phyloP scores from a whole-genome alignment of 176 grass and related monocot genomes.

The Musa acuminata region DNA sequence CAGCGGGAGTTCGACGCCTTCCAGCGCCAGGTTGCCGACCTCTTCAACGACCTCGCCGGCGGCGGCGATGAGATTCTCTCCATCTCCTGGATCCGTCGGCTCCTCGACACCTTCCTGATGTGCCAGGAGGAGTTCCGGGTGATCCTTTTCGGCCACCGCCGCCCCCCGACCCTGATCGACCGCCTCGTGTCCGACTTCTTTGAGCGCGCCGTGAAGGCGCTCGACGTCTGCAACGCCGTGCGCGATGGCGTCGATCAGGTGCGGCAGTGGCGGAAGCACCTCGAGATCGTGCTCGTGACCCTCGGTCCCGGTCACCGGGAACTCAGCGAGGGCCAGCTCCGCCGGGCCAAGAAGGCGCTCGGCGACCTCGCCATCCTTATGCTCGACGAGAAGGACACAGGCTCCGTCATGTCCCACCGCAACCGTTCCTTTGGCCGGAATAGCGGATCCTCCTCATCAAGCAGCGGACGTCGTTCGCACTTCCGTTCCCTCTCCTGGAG shows the following conservation, averaged over 20 bases:
- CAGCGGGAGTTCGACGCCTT: constrained; percentile 63
- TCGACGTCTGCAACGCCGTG: constrained; percentile 89
- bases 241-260: constrained; percentile 71
- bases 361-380: constrained; percentile 71
- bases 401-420: constrained; percentile 47
- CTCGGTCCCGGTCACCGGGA: constrained; percentile 20
- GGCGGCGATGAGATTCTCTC: constrained; percentile 36
- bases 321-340: constrained; percentile 53
- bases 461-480: constrained; percentile 32
- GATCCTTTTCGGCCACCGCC: constrained; percentile 28
- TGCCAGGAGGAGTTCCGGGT: constrained; percentile 63
- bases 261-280: constrained; percentile 63
- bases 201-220: constrained; percentile 79
- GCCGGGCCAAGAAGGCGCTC: constrained; percentile 65
- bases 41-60: constrained; percentile 34
- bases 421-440: constrained; percentile 95
- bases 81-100: constrained; percentile 54
- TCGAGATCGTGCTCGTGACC: constrained; percentile 56
- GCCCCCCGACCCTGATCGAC: constrained; percentile 28
- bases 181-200: constrained; percentile 45
- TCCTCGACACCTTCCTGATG: constrained; percentile 62
- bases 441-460: constrained; percentile 27
- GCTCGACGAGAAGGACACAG: constrained; percentile 56
- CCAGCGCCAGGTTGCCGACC: constrained; percentile 42
- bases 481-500: constrained; percentile 96